Percentiles rank a stretch among this genome's conserved stretches.
These are phyloP conservation scores for Solanum appendiculatum DNA, from an alignment of 257 asterid genomes.

Conservation along the genomic window DNA sequence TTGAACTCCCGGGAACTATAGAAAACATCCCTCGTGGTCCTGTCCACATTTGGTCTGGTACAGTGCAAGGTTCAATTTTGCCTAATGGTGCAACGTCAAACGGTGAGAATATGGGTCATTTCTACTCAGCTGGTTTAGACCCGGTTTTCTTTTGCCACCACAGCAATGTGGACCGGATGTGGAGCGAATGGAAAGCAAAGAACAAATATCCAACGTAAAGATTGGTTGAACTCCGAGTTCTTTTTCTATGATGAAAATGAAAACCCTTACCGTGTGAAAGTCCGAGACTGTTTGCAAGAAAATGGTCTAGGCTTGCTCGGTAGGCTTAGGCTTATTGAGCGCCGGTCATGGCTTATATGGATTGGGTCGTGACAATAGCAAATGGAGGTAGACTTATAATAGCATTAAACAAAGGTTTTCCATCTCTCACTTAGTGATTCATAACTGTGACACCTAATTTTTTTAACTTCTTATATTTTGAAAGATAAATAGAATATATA, in stretches of 20 bases:
- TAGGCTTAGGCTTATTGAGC: not conserved
- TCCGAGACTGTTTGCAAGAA: conserved; percentile 11
- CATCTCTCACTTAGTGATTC: too few relatives aligned
- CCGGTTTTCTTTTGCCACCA: conserved; percentile 11
- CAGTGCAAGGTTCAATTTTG: not conserved
- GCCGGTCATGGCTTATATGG: not conserved
- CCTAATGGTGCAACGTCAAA: not conserved
- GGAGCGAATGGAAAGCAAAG: not conserved
- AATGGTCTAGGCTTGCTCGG: not conserved
- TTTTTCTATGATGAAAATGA: conserved; percentile 45
- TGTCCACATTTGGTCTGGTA: not conserved
- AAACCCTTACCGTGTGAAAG: conserved; percentile 34
- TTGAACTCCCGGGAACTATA: not conserved
- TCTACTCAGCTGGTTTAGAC: not conserved
- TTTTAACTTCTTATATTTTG: too few relatives aligned
- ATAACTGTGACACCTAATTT: too few relatives aligned
- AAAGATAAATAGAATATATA: too few relatives aligned
- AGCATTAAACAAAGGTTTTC: too few relatives aligned
- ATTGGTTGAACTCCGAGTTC: conserved; percentile 32
- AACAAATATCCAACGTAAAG: conserved; percentile 18
- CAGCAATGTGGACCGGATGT: conserved; percentile 1
- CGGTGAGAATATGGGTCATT: conserved; percentile 5
- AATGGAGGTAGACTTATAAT: too few relatives aligned
- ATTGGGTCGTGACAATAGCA: not conserved
- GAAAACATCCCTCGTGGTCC: not conserved